Conservation (phyloP, 495 filamentous ascomycete species). For the Sabuloglossum arenarium region DNA sequence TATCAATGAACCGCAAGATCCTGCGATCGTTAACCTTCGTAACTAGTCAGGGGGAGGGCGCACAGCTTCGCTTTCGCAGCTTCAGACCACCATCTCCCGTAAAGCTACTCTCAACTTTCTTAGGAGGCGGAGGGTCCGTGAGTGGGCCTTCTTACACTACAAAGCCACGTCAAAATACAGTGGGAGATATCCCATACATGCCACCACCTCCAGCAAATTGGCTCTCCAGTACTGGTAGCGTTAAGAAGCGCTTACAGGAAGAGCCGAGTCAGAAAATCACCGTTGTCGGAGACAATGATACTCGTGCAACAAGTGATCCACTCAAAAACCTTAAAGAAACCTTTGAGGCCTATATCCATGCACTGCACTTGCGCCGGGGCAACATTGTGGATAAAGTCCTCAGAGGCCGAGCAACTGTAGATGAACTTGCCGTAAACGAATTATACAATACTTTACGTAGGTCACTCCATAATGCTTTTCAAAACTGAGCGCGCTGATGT, state of each 20-base stretch:
- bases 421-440: slow-evolving; percentile 67
- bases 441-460: slow-evolving; percentile 57
- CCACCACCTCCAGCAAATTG: slow-evolving; percentile 14
- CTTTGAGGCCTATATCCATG: slow-evolving; percentile 63
- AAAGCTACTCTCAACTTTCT: slow-evolving; percentile 71
- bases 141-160: slow-evolving; percentile 13
- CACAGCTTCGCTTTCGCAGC: slow-evolving; percentile 29
- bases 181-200: slow-evolving; percentile 17
- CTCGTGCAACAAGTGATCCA: slow-evolving; percentile 14
- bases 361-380: slow-evolving; percentile 63
- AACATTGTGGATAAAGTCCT: slow-evolving; percentile 62
- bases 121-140: slow-evolving; percentile 29
- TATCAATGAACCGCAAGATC: slow-evolving; percentile 51
- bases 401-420: slow-evolving; percentile 44
- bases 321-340: slow-evolving; percentile 63
- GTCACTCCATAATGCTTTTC: neutral
- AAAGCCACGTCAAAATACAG: slow-evolving; percentile 10
- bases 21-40: slow-evolving; percentile 47
- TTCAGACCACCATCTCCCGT: slow-evolving; percentile 51
- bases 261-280: slow-evolving; percentile 18
- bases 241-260: slow-evolving; percentile 21
- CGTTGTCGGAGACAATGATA: slow-evolving; percentile 7
- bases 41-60: slow-evolving; percentile 23
- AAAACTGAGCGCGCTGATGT: neutral
- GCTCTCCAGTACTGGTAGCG: slow-evolving; percentile 21